phyloP scores from a whole-genome alignment of 208 protist genomes.

The Porcisia hertigi region DNA sequence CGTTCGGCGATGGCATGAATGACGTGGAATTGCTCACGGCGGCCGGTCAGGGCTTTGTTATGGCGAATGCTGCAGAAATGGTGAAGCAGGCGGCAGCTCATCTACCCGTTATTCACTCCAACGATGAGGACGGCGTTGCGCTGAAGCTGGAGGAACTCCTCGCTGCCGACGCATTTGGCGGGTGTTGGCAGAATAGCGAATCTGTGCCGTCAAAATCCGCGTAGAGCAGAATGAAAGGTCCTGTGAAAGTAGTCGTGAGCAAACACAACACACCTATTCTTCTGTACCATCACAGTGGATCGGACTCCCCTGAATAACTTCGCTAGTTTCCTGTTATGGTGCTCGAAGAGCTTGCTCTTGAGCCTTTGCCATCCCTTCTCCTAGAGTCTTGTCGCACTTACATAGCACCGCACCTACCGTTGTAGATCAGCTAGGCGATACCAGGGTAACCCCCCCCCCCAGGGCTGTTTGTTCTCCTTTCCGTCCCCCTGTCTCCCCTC shows the following conservation, averaged over 20 bases:
- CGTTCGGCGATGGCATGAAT: slow-evolving; percentile 82
- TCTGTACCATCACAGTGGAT: no score
- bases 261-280: not conserved
- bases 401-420: no score
- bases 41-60: slow-evolving; percentile 56
- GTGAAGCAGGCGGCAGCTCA: slow-evolving; percentile 42
- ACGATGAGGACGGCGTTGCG: slow-evolving; percentile 63
- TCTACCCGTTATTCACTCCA: slow-evolving; percentile 49
- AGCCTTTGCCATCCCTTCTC: no score
- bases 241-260: not conserved
- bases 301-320: no score
- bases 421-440: no score
- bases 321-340: no score
- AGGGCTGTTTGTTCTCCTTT: no score
- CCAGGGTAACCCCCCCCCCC: no score
- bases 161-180: slow-evolving; percentile 2
- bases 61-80: slow-evolving; percentile 50
- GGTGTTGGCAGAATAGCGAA: not conserved
- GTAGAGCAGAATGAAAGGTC: not conserved
- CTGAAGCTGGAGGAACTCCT: slow-evolving; percentile 58
- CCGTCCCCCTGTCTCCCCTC: no score
- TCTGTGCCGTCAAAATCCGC: no score
- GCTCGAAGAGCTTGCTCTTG: no score
- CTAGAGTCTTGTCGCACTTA: no score
- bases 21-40: slow-evolving; percentile 53